Evolutionary conservation across 148 eudicot species (phyloP), one percentile per base, ranked within the genome.

Genomic region (Talinum fruticosum): DNA sequence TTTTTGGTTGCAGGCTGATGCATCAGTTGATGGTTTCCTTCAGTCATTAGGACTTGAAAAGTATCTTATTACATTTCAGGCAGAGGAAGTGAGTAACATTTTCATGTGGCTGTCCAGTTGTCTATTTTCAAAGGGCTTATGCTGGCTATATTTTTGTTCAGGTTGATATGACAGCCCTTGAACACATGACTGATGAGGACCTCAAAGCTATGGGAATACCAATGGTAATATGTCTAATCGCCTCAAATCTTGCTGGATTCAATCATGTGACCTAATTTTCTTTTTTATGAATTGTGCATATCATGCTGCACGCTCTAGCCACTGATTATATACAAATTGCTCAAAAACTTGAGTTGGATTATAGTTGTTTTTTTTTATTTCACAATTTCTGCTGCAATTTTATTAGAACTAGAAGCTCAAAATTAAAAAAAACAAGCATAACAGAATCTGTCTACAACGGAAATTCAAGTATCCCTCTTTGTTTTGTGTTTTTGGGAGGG

Each of bases 101-200:
- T 51, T 35, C 62, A 18, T 36, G 66, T 29, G 64, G 8, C n/a
- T 66, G 41, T 33, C 34, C 34, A 24, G 23, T 38, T 37, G 7
- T 38, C 36, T 29, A 15, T 71, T 49, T 73, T 65, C 61, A 33
- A 33, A 61, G 57, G 23, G 44, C 26, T 28, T 37, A 33, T 62
- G 26, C 19, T 8, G 33, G 32, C 32, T 34, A 66, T 57, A 41
- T 79, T 29, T 72, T 79, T 80, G 30, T 83, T 80, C 83, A 95
- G 98, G 97, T 95, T 76, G 98, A 95, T 82, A 94, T 94, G 98
- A 71, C 96, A 54, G 91, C 98, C 24, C 93, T 94, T 76, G 79
- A 88, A 77, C 96, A 92, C 82, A 92, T 94, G 97, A 87, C 85
- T 19, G 98, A 95, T 79, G 94, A 86, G 38, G 98, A 95, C 80